phyloP scores from a whole-genome alignment of 192 early-diverging fungal genomes.

The Pecoramyces ruminantium region DNA sequence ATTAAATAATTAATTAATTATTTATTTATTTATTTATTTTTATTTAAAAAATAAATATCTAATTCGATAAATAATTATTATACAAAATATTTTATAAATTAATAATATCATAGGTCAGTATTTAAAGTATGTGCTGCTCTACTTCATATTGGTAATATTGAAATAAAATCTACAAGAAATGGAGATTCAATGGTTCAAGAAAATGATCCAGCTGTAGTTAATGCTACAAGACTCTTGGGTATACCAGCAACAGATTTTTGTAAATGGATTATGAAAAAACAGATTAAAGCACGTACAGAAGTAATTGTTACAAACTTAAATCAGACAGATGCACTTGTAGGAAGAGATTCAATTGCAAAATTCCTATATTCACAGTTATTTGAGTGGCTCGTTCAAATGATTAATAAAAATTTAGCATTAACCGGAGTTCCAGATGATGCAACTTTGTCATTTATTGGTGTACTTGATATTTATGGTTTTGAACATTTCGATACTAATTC shows the following conservation, averaged over 20 bases:
- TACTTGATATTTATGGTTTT: slow-evolving; percentile 97
- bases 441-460: slow-evolving; percentile 73
- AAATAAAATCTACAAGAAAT: slow-evolving; percentile 20
- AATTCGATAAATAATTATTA: too few species aligned
- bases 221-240: slow-evolving; percentile 54
- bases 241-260: slow-evolving; percentile 64
- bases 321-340: slow-evolving; percentile 56
- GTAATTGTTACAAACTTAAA: slow-evolving; percentile 75
- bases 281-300: slow-evolving; percentile 80
- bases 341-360: slow-evolving; percentile 88
- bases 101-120: slow-evolving; percentile 19
- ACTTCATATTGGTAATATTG: slow-evolving; percentile 91
- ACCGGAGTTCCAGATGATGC: slow-evolving; percentile 5
- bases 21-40: too few species aligned
- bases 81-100: too few species aligned
- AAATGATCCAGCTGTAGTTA: slow-evolving; percentile 50
- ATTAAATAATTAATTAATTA: too few species aligned
- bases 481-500: slow-evolving; percentile 99
- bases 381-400: slow-evolving; percentile 84
- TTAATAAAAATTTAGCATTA: slow-evolving; percentile 60
- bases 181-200: slow-evolving; percentile 58
- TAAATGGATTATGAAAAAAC: slow-evolving; percentile 89
- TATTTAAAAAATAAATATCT: too few species aligned
- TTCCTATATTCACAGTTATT: slow-evolving; percentile 92
- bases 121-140: slow-evolving; percentile 81